Evolutionary conservation across 2,329 filamentous ascomycete species (phyloP).

Genomic region (Stenocarpella maydis): DNA sequence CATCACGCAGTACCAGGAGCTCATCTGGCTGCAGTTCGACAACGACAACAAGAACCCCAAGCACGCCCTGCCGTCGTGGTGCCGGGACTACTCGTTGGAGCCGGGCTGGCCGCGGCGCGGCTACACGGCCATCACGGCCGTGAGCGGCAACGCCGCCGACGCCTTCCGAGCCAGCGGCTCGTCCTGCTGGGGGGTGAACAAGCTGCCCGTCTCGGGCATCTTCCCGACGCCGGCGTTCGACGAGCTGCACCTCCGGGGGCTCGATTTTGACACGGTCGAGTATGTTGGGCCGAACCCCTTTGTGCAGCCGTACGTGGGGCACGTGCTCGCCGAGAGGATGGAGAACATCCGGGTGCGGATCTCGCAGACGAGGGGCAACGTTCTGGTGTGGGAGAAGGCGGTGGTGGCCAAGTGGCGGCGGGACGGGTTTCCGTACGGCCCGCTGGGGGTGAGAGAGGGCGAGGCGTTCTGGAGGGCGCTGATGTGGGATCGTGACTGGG

Average conservation of each 20-base stretch:
- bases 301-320: not conserved
- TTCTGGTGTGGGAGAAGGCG: slow-evolving; percentile 3
- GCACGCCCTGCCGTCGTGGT: slow-evolving; percentile 10
- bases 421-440: not conserved
- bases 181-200: not conserved
- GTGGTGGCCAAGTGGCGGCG: slow-evolving; percentile 8
- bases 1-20: slow-evolving; percentile 20
- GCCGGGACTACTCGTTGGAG: slow-evolving; percentile 14
- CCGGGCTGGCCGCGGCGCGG: not conserved
- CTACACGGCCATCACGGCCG: not conserved
- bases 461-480: slow-evolving; percentile 19
- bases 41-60: slow-evolving; percentile 11
- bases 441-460: too few relatives aligned
- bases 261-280: not conserved
- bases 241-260: slow-evolving; percentile 17
- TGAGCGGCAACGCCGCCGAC: not conserved
- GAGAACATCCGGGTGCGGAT: slow-evolving; percentile 6
- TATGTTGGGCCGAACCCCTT: slow-evolving; percentile 5
- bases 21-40: slow-evolving; percentile 19
- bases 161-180: not conserved
- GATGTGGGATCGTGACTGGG: slow-evolving; percentile 13
- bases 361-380: slow-evolving; percentile 1
- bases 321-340: slow-evolving; percentile 4
- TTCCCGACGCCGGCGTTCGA: not conserved
- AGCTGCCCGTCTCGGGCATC: not conserved